phyloP scores from a whole-genome alignment of 176 grass and related monocot genomes.

The Poa pratensis region DNA sequence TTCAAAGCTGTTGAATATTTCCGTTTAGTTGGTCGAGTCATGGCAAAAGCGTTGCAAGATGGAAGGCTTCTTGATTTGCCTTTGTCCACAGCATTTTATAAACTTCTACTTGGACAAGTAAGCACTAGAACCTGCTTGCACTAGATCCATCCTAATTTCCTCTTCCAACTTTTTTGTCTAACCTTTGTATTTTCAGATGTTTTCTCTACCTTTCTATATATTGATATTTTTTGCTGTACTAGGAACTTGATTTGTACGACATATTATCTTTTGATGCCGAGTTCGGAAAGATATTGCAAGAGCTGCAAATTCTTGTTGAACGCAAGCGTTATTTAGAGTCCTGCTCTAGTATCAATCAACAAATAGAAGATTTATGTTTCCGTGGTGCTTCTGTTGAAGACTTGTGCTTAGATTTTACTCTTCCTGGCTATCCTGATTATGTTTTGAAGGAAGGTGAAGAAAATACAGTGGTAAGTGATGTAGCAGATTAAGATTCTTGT shows the following conservation, averaged over 20 bases:
- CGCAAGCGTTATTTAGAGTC: slow-evolving; percentile 59
- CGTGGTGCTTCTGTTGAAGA: slow-evolving; percentile 74
- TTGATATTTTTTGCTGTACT: slow-evolving; percentile 40
- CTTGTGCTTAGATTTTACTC: slow-evolving; percentile 81
- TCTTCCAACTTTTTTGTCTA: neutral
- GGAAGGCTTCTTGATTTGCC: slow-evolving; percentile 85
- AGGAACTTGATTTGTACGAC: slow-evolving; percentile 91
- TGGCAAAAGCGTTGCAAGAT: slow-evolving; percentile 96
- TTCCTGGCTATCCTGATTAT: slow-evolving; percentile 88
- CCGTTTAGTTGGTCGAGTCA: slow-evolving; percentile 66
- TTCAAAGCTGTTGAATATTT: slow-evolving; percentile 82
- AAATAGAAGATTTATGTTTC: slow-evolving; percentile 57
- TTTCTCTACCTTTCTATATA: neutral
- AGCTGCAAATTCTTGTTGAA: slow-evolving; percentile 70
- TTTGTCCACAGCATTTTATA: slow-evolving; percentile 82
- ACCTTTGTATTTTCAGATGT: neutral
- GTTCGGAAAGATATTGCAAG: slow-evolving; percentile 87
- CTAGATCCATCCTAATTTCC: slow-evolving; percentile 1
- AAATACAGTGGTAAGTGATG: slow-evolving; percentile 53
- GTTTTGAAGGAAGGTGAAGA: slow-evolving; percentile 73
- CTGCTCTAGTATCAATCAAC: slow-evolving; percentile 36
- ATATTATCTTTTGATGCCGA: slow-evolving; percentile 78
- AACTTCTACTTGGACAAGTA: slow-evolving; percentile 84
- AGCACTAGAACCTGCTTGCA: slow-evolving; percentile 14
- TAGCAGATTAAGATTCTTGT: slow-evolving; percentile 14